These are phyloP conservation scores for Trichoderma afroharzianum DNA, from an alignment of 2,329 filamentous ascomycete species.

Conservation along the genomic window DNA sequence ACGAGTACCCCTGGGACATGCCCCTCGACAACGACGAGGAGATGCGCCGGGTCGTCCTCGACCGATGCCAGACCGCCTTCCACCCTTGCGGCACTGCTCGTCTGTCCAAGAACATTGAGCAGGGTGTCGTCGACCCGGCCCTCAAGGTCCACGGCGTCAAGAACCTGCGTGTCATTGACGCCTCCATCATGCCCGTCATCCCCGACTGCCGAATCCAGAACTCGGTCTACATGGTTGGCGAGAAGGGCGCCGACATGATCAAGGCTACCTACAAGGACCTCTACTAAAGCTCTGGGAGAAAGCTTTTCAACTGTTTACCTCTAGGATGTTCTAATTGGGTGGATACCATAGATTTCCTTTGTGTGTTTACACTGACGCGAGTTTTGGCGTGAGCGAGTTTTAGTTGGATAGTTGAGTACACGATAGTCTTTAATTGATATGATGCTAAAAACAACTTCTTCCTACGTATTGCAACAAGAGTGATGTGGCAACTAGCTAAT, in stretches of 20 bases:
- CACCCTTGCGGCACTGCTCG: constrained; percentile 56
- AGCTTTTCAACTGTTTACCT: background rate
- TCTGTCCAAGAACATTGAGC: constrained; percentile 47
- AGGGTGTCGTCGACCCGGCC: constrained; percentile 50
- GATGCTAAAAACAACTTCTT: background rate
- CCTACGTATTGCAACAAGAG: background rate
- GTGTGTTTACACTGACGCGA: background rate
- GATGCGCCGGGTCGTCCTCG: constrained; percentile 55
- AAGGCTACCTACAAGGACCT: constrained; percentile 21
- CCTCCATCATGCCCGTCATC: constrained; percentile 53
- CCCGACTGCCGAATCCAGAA: constrained; percentile 58
- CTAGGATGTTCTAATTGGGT: background rate
- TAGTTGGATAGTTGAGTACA: background rate
- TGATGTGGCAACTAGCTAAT: background rate
- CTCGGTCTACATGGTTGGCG: constrained; percentile 57
- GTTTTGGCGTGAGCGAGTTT: constrained; percentile 3
- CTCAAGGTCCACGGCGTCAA: constrained; percentile 53
- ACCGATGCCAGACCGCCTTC: constrained; percentile 57
- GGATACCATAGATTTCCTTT: background rate
- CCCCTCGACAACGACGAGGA: constrained; percentile 51
- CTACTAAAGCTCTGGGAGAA: background rate
- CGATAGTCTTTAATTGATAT: background rate
- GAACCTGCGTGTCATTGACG: constrained; percentile 53
- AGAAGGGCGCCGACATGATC: constrained; percentile 40
- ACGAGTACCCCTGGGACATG: constrained; percentile 60